These are phyloP conservation scores for Mortierella sp. DNA, from an alignment of 371 early-diverging fungal genomes.

Conservation along the genomic window DNA sequence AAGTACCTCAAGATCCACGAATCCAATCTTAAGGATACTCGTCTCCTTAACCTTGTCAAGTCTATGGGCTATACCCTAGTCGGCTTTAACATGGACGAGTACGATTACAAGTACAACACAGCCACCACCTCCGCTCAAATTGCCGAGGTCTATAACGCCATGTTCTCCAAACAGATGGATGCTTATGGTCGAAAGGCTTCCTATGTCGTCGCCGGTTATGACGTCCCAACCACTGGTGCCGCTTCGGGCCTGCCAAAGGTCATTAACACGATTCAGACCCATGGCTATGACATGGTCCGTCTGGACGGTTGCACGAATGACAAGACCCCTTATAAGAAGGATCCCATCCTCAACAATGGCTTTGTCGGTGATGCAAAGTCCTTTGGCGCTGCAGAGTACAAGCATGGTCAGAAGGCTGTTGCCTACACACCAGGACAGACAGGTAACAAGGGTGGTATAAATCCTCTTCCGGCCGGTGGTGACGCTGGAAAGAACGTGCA, in stretches of 20 bases:
- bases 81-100: slow-evolving; percentile 66
- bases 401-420: slow-evolving; percentile 58
- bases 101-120: slow-evolving; percentile 61
- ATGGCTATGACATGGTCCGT: slow-evolving; percentile 69
- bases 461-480: not conserved
- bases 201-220: slow-evolving; percentile 64
- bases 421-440: slow-evolving; percentile 5
- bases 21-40: slow-evolving; percentile 57
- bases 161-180: slow-evolving; percentile 62
- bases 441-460: not conserved
- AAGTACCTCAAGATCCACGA: slow-evolving; percentile 67
- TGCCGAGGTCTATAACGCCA: slow-evolving; percentile 56
- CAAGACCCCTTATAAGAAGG: slow-evolving; percentile 63
- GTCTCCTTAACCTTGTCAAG: slow-evolving; percentile 57
- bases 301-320: slow-evolving; percentile 68
- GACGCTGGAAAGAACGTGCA: slow-evolving; percentile 11
- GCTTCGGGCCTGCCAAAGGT: slow-evolving; percentile 59
- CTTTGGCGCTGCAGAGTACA: slow-evolving; percentile 60
- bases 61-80: slow-evolving; percentile 64
- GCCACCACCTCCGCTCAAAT: slow-evolving; percentile 56
- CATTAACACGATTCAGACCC: slow-evolving; percentile 59
- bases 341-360: slow-evolving; percentile 40
- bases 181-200: slow-evolving; percentile 66
- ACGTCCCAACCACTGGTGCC: slow-evolving; percentile 65
- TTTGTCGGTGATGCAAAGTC: slow-evolving; percentile 61